Conservation (phyloP, 306 rosid genomes). For the Phaseolus lunatus region DNA sequence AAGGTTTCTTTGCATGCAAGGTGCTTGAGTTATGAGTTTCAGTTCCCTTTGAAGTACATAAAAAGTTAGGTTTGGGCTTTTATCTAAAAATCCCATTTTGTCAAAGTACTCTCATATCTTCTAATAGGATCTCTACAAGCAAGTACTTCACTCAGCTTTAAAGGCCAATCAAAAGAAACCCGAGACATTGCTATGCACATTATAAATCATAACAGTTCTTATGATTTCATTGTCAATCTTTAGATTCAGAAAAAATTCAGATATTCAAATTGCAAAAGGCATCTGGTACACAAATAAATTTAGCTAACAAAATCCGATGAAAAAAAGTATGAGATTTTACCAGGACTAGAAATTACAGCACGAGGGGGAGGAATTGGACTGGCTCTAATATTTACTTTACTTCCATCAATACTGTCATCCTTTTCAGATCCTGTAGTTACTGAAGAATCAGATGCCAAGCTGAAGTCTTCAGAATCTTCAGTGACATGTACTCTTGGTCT, state of each 20-base stretch:
- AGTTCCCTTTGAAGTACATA: neutral
- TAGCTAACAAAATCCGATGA: conserved; percentile 20
- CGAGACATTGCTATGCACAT: neutral
- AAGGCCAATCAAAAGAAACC: conserved; percentile 29
- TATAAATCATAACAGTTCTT: conserved; percentile 9
- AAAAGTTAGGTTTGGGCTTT: neutral
- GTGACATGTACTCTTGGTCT: conserved; percentile 55
- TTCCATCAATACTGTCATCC: conserved; percentile 54
- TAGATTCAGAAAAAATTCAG: conserved; percentile 4
- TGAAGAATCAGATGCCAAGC: conserved; percentile 48
- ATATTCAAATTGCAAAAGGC: conserved; percentile 10
- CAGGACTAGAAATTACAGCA: conserved; percentile 89
- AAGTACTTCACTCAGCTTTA: conserved; percentile 22
- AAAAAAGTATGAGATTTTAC: conserved; percentile 50
- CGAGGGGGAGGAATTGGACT: conserved; percentile 78
- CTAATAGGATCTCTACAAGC: conserved; percentile 22
- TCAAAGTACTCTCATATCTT: neutral
- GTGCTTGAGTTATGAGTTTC: neutral
- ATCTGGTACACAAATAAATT: conserved; percentile 10
- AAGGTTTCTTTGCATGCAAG: neutral
- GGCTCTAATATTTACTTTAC: conserved; percentile 62
- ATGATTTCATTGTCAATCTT: neutral
- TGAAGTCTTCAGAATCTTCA: conserved; percentile 51
- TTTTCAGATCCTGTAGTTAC: conserved; percentile 51
- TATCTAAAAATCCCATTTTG: conserved; percentile 27